Evolutionary conservation across 2,329 filamentous ascomycete species (phyloP), one percentile per base, ranked within the genome.

Genomic region (Diaporthe nobilis): DNA sequence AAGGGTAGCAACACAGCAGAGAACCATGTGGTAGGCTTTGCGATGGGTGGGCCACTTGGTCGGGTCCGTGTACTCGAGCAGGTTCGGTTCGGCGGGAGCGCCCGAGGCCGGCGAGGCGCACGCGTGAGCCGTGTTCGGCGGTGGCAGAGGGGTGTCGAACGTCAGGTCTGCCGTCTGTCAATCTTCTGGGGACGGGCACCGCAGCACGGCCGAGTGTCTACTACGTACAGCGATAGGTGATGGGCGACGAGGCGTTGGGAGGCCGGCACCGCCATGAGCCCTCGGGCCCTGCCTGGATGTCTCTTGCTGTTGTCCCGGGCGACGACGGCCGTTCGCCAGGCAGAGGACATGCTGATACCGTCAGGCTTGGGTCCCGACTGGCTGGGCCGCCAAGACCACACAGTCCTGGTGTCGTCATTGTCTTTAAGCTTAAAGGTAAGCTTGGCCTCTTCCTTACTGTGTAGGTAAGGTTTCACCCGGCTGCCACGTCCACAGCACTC

Each of bases 1-100:
- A 28, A 91, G 89, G 0, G 95, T 97, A 1, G 94, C 94, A 9
- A 92, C 83, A 82, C 94, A 97, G 12, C 94, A 94, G 17, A 98
- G 87, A 80, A 88, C 90, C 12, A 96, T 91, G 79, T 94, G 91
- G 76, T 94, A 83, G 34, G 87, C 88, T 82, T 98, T 98, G 76
- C 92, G 91, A 61, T 86, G 86, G 73, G 85, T 81, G 0, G 94
- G 90, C 95, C 95, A 98, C 13, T 89, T 86, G 78, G 95, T 92
- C 0, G 96, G 96, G 13, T 94, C 92, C 1, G 83, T 86, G 80
- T 92, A 97, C 75, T 88, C 87, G 47, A 86, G 87, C 37, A 98
- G 89, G 81, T 95, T 87, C 5, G 94, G 94, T 34, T 86, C 86
- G 71, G 87, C 83, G 61, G 92, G 92, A 1, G 88, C 82, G n/a